phyloP scores from a whole-genome alignment of 345 rosid species.

The Citrus glauca region DNA sequence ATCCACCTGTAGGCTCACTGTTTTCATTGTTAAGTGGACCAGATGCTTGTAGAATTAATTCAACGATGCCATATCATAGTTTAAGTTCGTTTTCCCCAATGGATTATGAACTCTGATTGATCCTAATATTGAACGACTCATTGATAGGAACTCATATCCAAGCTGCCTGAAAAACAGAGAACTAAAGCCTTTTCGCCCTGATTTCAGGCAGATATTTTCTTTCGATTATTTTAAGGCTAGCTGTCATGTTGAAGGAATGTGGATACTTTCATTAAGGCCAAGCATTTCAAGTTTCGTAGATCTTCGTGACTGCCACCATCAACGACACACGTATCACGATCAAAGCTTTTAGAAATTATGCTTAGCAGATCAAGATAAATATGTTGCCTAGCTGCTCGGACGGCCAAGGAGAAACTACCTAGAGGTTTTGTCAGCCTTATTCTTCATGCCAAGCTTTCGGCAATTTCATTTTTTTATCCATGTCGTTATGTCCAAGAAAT shows the following conservation, averaged over 20 bases:
- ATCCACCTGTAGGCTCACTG: background rate
- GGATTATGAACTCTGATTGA: background rate
- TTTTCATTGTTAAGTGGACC: background rate
- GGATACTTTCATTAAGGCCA: background rate
- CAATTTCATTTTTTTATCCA: background rate
- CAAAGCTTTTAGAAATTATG: background rate
- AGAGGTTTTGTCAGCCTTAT: too few relatives aligned
- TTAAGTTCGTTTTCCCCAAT: background rate
- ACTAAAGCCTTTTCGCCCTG: background rate
- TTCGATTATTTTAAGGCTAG: background rate
- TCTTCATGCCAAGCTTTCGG: background rate
- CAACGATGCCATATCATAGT: background rate
- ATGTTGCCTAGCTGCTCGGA: background rate
- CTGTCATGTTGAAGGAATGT: background rate
- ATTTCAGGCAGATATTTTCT: background rate
- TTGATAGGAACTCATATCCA: background rate
- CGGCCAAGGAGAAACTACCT: conserved; percentile 3
- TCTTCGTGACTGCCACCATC: background rate
- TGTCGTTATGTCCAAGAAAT: background rate
- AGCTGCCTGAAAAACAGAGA: background rate
- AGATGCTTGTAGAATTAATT: background rate
- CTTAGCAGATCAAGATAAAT: background rate
- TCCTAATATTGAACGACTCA: background rate
- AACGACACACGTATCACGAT: background rate
- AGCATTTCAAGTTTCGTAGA: background rate